Base-by-base conservation (phyloP, 129 eudicot genomes). In the Sambucus nigra region DNA sequence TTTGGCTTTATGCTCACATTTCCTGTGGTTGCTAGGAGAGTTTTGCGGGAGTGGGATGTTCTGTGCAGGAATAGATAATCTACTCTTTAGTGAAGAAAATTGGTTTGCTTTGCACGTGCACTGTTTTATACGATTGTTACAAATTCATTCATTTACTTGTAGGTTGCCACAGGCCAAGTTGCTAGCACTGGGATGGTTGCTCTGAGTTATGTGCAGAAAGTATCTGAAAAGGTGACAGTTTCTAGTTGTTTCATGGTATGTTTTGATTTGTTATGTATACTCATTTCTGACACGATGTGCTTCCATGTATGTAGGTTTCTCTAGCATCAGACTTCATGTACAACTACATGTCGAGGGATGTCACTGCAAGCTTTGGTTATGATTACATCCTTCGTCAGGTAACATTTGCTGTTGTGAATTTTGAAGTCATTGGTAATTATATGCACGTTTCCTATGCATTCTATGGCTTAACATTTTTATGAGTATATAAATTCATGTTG, bases 111-210 rank as follows among this genome's bases (percentile, higher is more conserved):
- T 57, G 12, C 8, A 38, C 12, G n/a, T 47, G 25, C 35, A 14
- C 17, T 7, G 2, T 26, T 26, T 50, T 23, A 26, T 25, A 38
- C 17, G 16, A 26, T 16, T 57, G 12, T 22, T 16, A 10, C 40
- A 32, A 17, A 12, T 19, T 45, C 39, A n/a, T 24, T 10, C 18
- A 50, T 31, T 41, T 53, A 5, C 23, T 3, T 62, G 54, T 76
- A 91, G 99, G 95, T 91, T 72, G 91, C 95, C 16, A 74, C 99
- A 0, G 99, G 82, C 25, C 95, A 91, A 73, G 78, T 91, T 55
- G 95, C 99, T 31, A 86, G 80, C 73, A 91, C 99, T 25, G 95
- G 95, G 44, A 60, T 91, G 99, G 82, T 79, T 64, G 87, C 86
- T 52, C 74, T 91, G 56, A 66, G 94, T 59, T 91, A 85, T 68